Evolutionary conservation across 805 yeast genomes (phyloP), one percentile per base, ranked within the genome.

Genomic region (Candida coquimbonensis): DNA sequence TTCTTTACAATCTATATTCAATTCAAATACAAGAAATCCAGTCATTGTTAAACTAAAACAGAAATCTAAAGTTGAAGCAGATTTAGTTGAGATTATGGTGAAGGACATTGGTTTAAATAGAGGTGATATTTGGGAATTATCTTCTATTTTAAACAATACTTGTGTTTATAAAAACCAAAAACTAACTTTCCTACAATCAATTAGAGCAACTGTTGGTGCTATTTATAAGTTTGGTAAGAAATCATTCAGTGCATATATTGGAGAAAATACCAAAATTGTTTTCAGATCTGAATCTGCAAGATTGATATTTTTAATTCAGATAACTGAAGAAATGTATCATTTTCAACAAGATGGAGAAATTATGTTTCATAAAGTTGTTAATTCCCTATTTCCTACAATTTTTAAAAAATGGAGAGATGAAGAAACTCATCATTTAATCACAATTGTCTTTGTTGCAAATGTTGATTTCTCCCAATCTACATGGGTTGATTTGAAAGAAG

Each of bases 311-410:
- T 70, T 93, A 50, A 80, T 93, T 42, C 99, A 93, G 60, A 79
- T 90, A 50, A 86, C 97, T 1, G 76, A 84, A 36, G 99, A 93
- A 58, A 93, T 93, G 97, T 93, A 97, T 95, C 88, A 89, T 62
- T 93, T 93, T 63, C 98, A 93, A 64, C 96, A 90, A 58, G 85
- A 85, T 53, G 99, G 99, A 2, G 97, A 91, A 59, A 85, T 90
- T 44, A 78, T 88, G 77, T 91, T 91, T 62, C 91, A 90, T 62
- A 87, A 89, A 63, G 78, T 93, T 54, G 88, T 93, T 39, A 90
- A 91, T 61, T 85, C 95, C n/a, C 70, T 91, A 42, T 81, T 93
- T 45, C 99, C 99, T 0, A 83, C 82, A 48, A 82, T 91, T 34
- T 88, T 93, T 62, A 81, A 81, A 54, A 75, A 82, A 48, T 93